A percentile compares a stretch with the other conserved stretches of the same genome.
phyloP scores from a whole-genome alignment of 345 rosid species.

The Salix arbutifolia region DNA sequence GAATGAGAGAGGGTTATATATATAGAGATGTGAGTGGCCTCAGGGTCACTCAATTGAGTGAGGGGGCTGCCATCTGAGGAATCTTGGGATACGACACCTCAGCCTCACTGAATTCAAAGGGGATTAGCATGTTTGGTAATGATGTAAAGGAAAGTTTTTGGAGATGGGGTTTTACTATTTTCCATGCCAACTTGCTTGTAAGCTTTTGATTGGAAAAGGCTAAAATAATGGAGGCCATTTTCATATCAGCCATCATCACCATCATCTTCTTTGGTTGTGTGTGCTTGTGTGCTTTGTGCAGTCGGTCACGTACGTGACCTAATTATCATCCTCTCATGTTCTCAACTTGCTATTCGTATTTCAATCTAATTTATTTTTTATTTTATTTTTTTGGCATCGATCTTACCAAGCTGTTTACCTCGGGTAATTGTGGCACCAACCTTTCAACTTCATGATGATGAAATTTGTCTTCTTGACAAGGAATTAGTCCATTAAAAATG shows the following conservation, averaged over 20 bases:
- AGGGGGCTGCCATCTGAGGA: constrained; percentile 11
- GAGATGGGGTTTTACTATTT: constrained; percentile 3
- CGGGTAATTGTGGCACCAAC: not conserved
- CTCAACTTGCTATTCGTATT: not conserved
- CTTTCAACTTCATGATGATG: not conserved
- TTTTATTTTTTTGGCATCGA: not conserved
- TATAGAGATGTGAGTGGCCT: constrained; percentile 24
- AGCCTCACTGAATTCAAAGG: constrained; percentile 28
- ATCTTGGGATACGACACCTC: constrained; percentile 45
- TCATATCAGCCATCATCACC: constrained; percentile 22
- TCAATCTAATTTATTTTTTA: too few species aligned
- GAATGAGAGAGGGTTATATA: constrained; percentile 31
- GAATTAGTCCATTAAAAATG: too few species aligned
- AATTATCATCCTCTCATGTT: constrained; percentile 20
- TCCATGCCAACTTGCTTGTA: not conserved
- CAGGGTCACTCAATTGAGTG: not conserved
- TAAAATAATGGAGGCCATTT: constrained; percentile 18
- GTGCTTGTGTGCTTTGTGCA: constrained; percentile 37
- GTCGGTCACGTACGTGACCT: constrained; percentile 24
- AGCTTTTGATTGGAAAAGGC: not conserved
- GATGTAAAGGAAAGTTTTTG: constrained; percentile 1
- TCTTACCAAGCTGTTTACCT: not conserved
- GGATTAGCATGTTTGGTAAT: constrained; percentile 25
- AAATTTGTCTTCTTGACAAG: too few species aligned
- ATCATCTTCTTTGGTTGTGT: constrained; percentile 21